Percentiles rank a stretch among this genome's conserved stretches.
phyloP scores from a whole-genome alignment of 2,329 filamentous ascomycete genomes.

The Fonsecaea multimorphosa region DNA sequence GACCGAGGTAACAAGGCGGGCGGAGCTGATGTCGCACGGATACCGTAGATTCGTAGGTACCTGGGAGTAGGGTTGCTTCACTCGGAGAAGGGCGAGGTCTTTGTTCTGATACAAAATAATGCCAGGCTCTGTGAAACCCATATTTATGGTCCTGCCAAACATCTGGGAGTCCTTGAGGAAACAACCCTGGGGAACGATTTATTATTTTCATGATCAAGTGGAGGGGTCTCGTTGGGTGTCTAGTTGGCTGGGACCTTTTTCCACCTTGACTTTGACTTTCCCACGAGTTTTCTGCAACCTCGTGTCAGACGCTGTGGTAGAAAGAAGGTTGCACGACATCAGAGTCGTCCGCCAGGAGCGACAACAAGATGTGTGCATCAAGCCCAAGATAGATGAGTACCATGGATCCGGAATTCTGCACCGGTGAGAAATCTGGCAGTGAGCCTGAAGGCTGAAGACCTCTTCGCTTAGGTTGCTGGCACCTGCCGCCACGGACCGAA shows the following conservation, averaged over 20 bases:
- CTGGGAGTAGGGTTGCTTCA: background rate
- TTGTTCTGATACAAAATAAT: background rate
- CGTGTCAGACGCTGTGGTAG: background rate
- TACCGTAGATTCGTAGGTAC: no score
- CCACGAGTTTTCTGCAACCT: background rate
- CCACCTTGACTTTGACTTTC: background rate
- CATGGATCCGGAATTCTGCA: background rate
- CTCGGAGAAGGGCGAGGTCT: background rate
- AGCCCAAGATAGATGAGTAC: background rate
- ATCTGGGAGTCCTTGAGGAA: background rate
- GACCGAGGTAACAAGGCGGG: background rate
- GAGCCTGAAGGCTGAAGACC: background rate
- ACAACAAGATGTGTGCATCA: background rate
- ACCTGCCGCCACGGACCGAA: background rate
- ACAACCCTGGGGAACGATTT: background rate
- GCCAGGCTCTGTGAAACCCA: background rate
- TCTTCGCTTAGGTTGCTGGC: background rate
- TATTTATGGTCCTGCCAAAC: background rate
- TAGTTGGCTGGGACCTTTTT: background rate
- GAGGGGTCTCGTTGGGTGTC: background rate
- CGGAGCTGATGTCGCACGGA: background rate
- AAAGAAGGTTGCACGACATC: background rate
- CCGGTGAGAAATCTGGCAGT: background rate
- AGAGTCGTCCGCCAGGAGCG: background rate
- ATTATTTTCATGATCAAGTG: background rate